Evolutionary conservation across 305 asterid species (phyloP).

Genomic region (Solanum hybrid): DNA sequence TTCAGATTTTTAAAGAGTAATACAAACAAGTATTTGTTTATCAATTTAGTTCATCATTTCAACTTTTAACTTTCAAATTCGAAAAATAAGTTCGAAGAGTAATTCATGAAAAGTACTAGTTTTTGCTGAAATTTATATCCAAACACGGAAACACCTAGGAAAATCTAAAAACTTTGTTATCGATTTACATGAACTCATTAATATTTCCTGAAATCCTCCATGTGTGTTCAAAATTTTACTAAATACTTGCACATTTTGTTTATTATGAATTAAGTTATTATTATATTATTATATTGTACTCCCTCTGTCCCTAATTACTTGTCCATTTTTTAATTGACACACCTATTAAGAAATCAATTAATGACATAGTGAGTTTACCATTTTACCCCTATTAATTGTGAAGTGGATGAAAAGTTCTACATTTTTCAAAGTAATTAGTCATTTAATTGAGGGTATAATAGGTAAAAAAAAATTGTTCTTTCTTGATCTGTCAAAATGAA

Average conservation of each 20-base stretch:
- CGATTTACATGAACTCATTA: neutral
- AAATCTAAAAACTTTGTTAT: neutral
- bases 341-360: too few relatives aligned
- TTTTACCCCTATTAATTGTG: too few relatives aligned
- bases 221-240: neutral
- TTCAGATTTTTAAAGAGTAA: too few relatives aligned
- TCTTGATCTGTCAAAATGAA: too few relatives aligned
- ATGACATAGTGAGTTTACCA: too few relatives aligned
- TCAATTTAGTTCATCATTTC: neutral
- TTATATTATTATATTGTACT: neutral
- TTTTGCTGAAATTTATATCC: neutral
- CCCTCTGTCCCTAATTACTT: too few relatives aligned
- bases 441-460: too few relatives aligned
- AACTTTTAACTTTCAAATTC: neutral
- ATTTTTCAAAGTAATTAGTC: too few relatives aligned
- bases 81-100: neutral
- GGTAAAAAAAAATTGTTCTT: too few relatives aligned
- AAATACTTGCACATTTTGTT: neutral
- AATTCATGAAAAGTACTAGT: neutral
- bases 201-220: neutral
- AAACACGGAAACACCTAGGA: neutral
- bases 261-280: neutral
- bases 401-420: too few relatives aligned
- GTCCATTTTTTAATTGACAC: too few relatives aligned
- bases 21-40: neutral